Evolutionary conservation across 2,329 filamentous ascomycete genomes (phyloP), one percentile per base, ranked within the genome.

Genomic region (Pseudocercospora crystallina): DNA sequence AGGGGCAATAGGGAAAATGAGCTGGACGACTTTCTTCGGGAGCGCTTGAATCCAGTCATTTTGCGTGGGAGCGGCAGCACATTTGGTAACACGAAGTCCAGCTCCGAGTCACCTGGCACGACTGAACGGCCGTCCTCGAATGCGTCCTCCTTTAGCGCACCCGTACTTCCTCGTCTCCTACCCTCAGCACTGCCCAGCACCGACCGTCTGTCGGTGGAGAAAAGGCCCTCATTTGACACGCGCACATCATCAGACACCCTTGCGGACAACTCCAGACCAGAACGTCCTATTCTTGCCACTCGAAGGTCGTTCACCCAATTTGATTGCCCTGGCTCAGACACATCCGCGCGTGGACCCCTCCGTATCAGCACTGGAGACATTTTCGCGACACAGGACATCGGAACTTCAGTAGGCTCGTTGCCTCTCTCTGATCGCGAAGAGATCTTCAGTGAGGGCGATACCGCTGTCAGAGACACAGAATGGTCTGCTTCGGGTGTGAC

Each of bases 21-120:
- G 5, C 64, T 76, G 60, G 74, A 76, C 42, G 69, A 75, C 20
- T 77, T 76, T 48, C 65, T 76, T 33, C 64, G 68, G n/a, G 72
- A 75, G 20, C 67, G 73, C 35, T 67, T 76, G 11, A 66, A 65
- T 15, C 76, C 76, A 8, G 69, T 72, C 11, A 65, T 75, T 13
- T 64, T 78, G 38, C 69, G 75, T 30, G 75, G 75, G 11, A 71
- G 69, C 4, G 73, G 72, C 40, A 71, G 67, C 52, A 71, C 69
- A 45, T 67, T 65, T 12, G 52, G 56, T 39, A 60, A 53, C 26
- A 50, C 47, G 12, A 46, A 48, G 8, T 59, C 61, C 5, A 55
- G 51, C 26, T 44, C 51, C 3, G 58, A 61, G 14, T 26, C 39
- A 4, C 37, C 37, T 14, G 49, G 48, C 14, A 17, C 34, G 7